Percentiles rank a stretch among this genome's conserved stretches.
Conservation (phyloP, 345 rosid genomes). For the Cochlearia excelsa region DNA sequence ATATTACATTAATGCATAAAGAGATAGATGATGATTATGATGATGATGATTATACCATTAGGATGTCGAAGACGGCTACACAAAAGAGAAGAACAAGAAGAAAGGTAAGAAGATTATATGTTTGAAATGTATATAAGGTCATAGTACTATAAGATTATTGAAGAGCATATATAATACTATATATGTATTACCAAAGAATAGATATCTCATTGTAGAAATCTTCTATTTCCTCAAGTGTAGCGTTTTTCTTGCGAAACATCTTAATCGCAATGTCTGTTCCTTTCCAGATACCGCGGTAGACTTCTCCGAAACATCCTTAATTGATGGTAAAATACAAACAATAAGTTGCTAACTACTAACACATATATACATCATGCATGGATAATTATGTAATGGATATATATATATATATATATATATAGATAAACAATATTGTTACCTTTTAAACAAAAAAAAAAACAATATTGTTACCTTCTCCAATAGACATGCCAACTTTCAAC, state of each 20-base stretch:
- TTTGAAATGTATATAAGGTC: neutral
- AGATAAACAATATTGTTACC: slow-evolving; percentile 46
- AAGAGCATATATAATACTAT: slow-evolving; percentile 1
- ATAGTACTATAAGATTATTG: neutral
- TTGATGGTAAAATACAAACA: slow-evolving; percentile 7
- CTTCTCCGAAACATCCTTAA: slow-evolving; percentile 71
- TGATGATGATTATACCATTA: slow-evolving; percentile 49
- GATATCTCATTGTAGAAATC: slow-evolving; percentile 87
- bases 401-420: too few species aligned
- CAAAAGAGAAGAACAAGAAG: slow-evolving; percentile 27
- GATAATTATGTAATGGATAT: too few species aligned
- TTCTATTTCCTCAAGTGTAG: slow-evolving; percentile 69
- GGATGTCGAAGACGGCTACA: slow-evolving; percentile 88
- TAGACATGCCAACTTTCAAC: slow-evolving; percentile 61
- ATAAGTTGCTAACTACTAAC: neutral
- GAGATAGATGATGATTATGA: slow-evolving; percentile 1
- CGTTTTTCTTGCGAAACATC: slow-evolving; percentile 69
- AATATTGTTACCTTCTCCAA: slow-evolving; percentile 69
- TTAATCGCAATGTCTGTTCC: slow-evolving; percentile 88
- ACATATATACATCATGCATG: too few species aligned
- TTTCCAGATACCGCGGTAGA: slow-evolving; percentile 80
- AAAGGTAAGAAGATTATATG: slow-evolving; percentile 35
- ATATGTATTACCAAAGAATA: slow-evolving; percentile 59
- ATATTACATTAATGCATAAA: neutral
- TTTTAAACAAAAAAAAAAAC: too few species aligned